Conservation (phyloP, 345 rosid genomes). For the Geranium rotundifolium region DNA sequence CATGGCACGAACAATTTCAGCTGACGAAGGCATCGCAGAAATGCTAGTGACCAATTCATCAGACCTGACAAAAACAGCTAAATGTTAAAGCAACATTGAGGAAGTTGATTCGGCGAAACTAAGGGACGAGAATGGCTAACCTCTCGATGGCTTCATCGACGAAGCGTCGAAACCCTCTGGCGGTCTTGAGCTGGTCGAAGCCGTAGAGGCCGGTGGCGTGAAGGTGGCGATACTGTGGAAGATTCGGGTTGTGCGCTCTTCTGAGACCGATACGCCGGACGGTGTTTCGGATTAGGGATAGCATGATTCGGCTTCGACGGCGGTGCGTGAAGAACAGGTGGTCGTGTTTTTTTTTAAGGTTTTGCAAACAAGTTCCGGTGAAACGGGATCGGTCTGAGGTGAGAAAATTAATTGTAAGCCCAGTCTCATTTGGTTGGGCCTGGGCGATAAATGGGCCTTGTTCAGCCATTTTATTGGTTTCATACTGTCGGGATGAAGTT, state of each 20-base stretch:
- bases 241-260: constrained; percentile 18
- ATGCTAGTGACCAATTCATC: constrained; percentile 57
- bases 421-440: too few species aligned
- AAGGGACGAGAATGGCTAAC: constrained; percentile 15
- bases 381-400: too few species aligned
- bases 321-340: background rate
- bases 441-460: too few species aligned
- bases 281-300: constrained; percentile 2
- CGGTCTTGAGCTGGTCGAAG: constrained; percentile 49
- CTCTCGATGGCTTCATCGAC: constrained; percentile 87
- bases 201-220: constrained; percentile 76
- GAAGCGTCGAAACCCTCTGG: constrained; percentile 78
- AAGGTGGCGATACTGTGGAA: constrained; percentile 3
- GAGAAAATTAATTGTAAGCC: too few species aligned
- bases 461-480: too few species aligned
- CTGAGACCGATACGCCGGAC: background rate
- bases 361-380: too few species aligned
- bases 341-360: too few species aligned
- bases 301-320: background rate
- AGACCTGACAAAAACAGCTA: constrained; percentile 37
- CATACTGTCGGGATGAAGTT: too few species aligned
- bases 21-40: constrained; percentile 55
- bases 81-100: background rate
- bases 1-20: constrained; percentile 65
- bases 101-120: background rate